Evolutionary conservation across 345 rosid species (phyloP).

Genomic region (Citropsis articulata): DNA sequence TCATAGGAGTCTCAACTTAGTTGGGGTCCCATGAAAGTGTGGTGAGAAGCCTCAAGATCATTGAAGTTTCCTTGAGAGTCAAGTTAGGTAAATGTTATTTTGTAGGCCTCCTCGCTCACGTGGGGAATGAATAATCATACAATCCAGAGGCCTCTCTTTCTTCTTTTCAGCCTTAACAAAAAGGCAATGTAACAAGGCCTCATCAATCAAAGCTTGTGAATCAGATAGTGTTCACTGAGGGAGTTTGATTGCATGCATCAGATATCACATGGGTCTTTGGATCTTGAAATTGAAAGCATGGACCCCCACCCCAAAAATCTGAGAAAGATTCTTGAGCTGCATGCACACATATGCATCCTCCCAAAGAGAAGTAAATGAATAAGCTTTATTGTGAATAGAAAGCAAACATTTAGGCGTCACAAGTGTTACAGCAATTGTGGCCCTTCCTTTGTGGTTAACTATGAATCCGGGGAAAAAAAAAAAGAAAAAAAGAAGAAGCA

Average conservation of each 20-base stretch:
- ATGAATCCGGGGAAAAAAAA: too few species aligned
- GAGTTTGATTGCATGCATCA: too few species aligned
- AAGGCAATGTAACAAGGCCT: background rate
- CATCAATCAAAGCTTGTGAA: too few species aligned
- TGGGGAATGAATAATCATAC: background rate
- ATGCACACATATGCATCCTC: too few species aligned
- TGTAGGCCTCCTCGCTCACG: background rate
- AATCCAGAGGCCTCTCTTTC: too few species aligned
- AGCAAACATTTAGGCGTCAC: background rate
- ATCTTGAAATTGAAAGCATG: background rate
- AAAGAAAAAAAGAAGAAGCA: too few species aligned
- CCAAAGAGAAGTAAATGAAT: too few species aligned
- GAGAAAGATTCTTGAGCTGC: too few species aligned
- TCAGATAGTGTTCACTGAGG: too few species aligned
- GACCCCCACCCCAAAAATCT: background rate
- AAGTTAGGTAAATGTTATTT: background rate
- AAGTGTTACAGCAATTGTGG: background rate
- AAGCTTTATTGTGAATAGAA: too few species aligned
- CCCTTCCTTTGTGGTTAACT: background rate
- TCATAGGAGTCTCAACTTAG: background rate
- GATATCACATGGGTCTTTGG: conserved; percentile 4
- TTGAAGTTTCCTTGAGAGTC: background rate
- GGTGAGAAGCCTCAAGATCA: background rate
- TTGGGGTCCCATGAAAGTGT: background rate
- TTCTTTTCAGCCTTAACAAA: conserved; percentile 14